Conservation (phyloP, 192 early-diverging fungal genomes). For the Backusella australiensis region DNA sequence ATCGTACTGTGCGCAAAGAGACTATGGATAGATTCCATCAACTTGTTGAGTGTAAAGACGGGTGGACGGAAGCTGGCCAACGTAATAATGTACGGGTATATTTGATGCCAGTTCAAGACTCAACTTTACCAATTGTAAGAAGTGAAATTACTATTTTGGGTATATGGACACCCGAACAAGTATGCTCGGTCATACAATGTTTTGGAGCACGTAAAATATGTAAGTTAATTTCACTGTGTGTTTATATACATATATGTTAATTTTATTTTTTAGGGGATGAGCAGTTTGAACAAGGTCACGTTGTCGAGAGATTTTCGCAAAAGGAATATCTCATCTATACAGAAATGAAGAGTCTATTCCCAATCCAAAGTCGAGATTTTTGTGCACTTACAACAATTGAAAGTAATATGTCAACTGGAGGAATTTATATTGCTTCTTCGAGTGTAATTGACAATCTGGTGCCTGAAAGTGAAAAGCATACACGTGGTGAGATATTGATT, state of each 20-base stretch:
- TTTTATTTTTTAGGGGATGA: constrained; percentile 38
- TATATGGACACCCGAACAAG: constrained; percentile 45
- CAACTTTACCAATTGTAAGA: constrained; percentile 41
- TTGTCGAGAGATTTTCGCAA: constrained; percentile 42
- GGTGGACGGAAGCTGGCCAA: constrained; percentile 38
- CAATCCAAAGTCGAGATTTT: constrained; percentile 44
- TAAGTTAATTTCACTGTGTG: constrained; percentile 8
- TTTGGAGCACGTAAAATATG: constrained; percentile 41
- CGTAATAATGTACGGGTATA: constrained; percentile 39
- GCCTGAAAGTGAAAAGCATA: constrained; percentile 39
- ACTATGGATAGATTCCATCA: constrained; percentile 37
- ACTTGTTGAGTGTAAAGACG: constrained; percentile 28
- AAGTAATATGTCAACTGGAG: constrained; percentile 40
- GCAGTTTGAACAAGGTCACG: constrained; percentile 40
- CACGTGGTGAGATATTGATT: constrained; percentile 39
- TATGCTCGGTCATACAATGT: constrained; percentile 43
- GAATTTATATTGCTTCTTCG: constrained; percentile 38
- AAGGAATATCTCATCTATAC: constrained; percentile 43
- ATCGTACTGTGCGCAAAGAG: constrained; percentile 32
- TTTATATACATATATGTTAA: background rate
- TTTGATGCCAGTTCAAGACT: constrained; percentile 32
- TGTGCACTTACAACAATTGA: constrained; percentile 39
- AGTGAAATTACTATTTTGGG: constrained; percentile 38
- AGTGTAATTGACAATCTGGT: constrained; percentile 44
- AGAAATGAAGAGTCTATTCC: constrained; percentile 33